A percentile compares a stretch with the other conserved stretches of the same genome.
These are phyloP conservation scores for Yamadazyma taylorii DNA, from an alignment of 1,139 yeast species.

Conservation along the genomic window DNA sequence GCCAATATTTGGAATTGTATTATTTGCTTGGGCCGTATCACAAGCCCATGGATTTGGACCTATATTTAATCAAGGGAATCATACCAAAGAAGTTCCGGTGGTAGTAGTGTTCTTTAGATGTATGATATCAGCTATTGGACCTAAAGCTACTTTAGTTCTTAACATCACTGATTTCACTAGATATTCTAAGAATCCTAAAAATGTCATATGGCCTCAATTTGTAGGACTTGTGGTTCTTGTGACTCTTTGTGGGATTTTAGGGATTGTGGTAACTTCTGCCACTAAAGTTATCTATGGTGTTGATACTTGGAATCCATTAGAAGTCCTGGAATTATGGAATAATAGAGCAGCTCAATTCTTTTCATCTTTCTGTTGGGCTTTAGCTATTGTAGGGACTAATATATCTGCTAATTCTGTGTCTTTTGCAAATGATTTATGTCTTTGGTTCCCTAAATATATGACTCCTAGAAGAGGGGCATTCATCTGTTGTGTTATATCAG, in stretches of 20 bases:
- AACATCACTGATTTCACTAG: slow-evolving; percentile 33
- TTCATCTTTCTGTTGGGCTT: slow-evolving; percentile 37
- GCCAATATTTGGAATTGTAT: slow-evolving; percentile 21
- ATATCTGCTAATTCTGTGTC: slow-evolving; percentile 25
- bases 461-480: slow-evolving; percentile 52
- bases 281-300: slow-evolving; percentile 15
- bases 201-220: slow-evolving; percentile 26
- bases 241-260: slow-evolving; percentile 14
- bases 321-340: slow-evolving; percentile 21
- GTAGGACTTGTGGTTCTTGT: slow-evolving; percentile 27
- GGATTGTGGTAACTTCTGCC: slow-evolving; percentile 14
- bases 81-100: slow-evolving; percentile 15
- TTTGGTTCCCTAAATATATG: slow-evolving; percentile 29
- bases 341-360: slow-evolving; percentile 36
- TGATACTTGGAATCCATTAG: slow-evolving; percentile 36
- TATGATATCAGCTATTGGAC: slow-evolving; percentile 25
- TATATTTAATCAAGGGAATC: slow-evolving; percentile 16
- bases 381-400: slow-evolving; percentile 24
- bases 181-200: slow-evolving; percentile 24
- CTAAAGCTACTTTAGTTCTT: slow-evolving; percentile 31
- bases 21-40: slow-evolving; percentile 21
- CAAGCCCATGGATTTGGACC: slow-evolving; percentile 25
- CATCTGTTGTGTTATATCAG: slow-evolving; percentile 35
- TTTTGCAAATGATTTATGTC: slow-evolving; percentile 31
- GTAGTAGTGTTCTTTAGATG: slow-evolving; percentile 24